phyloP scores from a whole-genome alignment of 2,329 filamentous ascomycete genomes.

The Chalaropsis ovoidea region DNA sequence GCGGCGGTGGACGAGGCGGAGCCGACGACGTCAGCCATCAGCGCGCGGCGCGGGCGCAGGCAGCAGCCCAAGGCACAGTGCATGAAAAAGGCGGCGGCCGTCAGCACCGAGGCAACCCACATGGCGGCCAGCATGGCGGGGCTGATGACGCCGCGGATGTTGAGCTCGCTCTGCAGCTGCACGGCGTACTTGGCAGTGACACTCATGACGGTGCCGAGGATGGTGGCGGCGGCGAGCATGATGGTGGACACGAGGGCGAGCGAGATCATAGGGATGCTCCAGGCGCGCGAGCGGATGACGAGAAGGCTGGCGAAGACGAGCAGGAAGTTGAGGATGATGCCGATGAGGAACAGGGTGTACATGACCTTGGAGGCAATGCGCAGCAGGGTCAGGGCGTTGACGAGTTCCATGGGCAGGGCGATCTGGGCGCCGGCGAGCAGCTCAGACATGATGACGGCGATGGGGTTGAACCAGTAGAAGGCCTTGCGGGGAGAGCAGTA shows the following conservation, averaged over 20 bases:
- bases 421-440: slow-evolving; percentile 75
- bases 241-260: slow-evolving; percentile 58
- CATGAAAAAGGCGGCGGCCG: slow-evolving; percentile 59
- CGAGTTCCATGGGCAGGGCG: slow-evolving; percentile 63
- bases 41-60: slow-evolving; percentile 19
- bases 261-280: slow-evolving; percentile 57
- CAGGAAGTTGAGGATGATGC: slow-evolving; percentile 58
- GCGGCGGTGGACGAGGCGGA: background rate
- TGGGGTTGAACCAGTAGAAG: slow-evolving; percentile 86
- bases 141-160: slow-evolving; percentile 63
- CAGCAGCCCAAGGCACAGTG: slow-evolving; percentile 73
- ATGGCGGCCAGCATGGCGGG: slow-evolving; percentile 73
- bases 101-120: slow-evolving; percentile 67
- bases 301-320: slow-evolving; percentile 57
- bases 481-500: slow-evolving; percentile 58
- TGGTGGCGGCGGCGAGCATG: slow-evolving; percentile 56
- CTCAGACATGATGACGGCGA: slow-evolving; percentile 68
- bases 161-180: slow-evolving; percentile 58
- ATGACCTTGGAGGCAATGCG: slow-evolving; percentile 68
- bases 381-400: slow-evolving; percentile 63
- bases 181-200: slow-evolving; percentile 71
- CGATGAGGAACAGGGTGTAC: slow-evolving; percentile 77
- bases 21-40: slow-evolving; percentile 18
- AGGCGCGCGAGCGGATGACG: slow-evolving; percentile 44
- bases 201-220: slow-evolving; percentile 75